Percentiles rank a stretch among this genome's conserved stretches.
Conservation (phyloP, 2,329 filamentous ascomycete genomes). For the Zasmidium cellare region DNA sequence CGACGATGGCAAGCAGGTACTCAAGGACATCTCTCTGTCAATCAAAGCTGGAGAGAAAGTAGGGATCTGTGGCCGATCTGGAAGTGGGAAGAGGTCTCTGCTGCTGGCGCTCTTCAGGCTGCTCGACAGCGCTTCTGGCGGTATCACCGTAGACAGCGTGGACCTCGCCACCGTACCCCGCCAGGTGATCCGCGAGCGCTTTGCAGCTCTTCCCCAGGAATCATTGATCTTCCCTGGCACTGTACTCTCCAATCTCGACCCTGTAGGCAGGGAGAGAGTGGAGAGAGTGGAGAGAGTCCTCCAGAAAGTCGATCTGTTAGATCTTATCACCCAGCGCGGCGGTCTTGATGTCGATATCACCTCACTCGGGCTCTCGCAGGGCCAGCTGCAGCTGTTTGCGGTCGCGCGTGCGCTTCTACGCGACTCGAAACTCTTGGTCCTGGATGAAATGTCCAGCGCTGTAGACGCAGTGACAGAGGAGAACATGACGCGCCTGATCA, state of each 20-base stretch:
- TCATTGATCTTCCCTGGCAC: conserved; percentile 51
- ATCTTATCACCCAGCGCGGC: conserved; percentile 27
- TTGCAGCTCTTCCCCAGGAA: conserved; percentile 54
- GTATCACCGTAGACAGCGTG: conserved; percentile 49
- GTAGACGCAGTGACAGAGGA: conserved; percentile 60
- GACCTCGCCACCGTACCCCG: conserved; percentile 48
- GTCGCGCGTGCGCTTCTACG: conserved; percentile 49
- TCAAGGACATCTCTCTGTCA: conserved; percentile 49
- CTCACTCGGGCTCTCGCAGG: conserved; percentile 41
- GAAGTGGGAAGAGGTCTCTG: conserved; percentile 55
- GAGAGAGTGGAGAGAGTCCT: conserved; percentile 46
- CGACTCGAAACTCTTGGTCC: conserved; percentile 44
- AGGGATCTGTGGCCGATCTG: conserved; percentile 56
- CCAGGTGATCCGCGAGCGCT: conserved; percentile 46
- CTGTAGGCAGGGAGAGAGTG: conserved; percentile 37
- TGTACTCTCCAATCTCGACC: conserved; percentile 53
- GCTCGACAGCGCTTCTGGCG: conserved; percentile 45
- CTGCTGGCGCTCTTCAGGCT: conserved; percentile 52
- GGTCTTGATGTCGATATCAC: conserved; percentile 41
- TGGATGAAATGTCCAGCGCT: conserved; percentile 39
- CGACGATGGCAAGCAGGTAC: conserved; percentile 35
- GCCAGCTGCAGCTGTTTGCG: conserved; percentile 53
- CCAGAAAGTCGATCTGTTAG: conserved; percentile 45
- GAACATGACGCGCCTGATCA: conserved; percentile 54
- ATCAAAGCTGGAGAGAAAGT: conserved; percentile 51